A percentile compares a stretch with the other conserved stretches of the same genome.
Evolutionary conservation across 768 basidiomycete genomes (phyloP).

Genomic region (Crepidotus variabilis): DNA sequence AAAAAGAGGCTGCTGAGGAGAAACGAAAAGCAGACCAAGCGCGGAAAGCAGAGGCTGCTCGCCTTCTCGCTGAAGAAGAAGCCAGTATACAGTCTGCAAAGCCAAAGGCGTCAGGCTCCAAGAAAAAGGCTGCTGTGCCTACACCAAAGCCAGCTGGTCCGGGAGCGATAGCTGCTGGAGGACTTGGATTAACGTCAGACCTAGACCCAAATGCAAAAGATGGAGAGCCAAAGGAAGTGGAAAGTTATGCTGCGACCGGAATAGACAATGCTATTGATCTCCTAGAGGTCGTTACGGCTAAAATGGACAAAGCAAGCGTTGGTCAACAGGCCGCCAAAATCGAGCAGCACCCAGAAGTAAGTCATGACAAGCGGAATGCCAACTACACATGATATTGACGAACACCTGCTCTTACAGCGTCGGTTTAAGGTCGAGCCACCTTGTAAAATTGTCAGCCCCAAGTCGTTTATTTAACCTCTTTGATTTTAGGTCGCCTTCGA

Average conservation of each 20-base stretch:
- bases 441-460: no score
- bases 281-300: slow-evolving; percentile 83
- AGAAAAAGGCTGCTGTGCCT: slow-evolving; percentile 54
- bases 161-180: slow-evolving; percentile 79
- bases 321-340: slow-evolving; percentile 84
- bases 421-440: slow-evolving; percentile 71
- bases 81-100: slow-evolving; percentile 53
- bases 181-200: slow-evolving; percentile 23
- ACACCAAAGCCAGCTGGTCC: slow-evolving; percentile 67
- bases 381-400: slow-evolving; percentile 9
- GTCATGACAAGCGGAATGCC: slow-evolving; percentile 15
- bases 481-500: slow-evolving; percentile 72
- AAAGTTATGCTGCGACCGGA: slow-evolving; percentile 80
- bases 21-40: slow-evolving; percentile 79
- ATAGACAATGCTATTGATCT: slow-evolving; percentile 90
- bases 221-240: slow-evolving; percentile 37
- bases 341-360: slow-evolving; percentile 89
- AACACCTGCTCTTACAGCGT: slow-evolving; percentile 44
- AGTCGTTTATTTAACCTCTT: no score
- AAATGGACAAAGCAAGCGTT: slow-evolving; percentile 89
- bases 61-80: slow-evolving; percentile 88
- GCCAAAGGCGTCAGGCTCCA: slow-evolving; percentile 57
- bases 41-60: slow-evolving; percentile 83
- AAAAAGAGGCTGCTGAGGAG: slow-evolving; percentile 71
- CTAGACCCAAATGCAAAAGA: slow-evolving; percentile 22